phyloP scores from a whole-genome alignment of 2,329 filamentous ascomycete genomes.

The Thelonectria blattea region DNA sequence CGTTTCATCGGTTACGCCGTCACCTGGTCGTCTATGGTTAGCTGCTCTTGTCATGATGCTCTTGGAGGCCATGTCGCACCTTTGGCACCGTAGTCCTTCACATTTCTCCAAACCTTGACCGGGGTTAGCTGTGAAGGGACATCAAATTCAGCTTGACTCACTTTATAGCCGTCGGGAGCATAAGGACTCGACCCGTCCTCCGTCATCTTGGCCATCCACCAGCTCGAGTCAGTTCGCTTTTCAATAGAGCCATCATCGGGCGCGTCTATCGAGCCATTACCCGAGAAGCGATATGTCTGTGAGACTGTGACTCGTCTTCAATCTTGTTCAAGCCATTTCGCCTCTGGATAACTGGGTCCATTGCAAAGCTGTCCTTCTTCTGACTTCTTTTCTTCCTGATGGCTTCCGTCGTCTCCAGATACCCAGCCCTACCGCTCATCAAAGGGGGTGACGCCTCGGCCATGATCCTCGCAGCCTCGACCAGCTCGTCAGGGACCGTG shows the following conservation, averaged over 20 bases:
- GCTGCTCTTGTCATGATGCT: not conserved
- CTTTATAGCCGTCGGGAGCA: not conserved
- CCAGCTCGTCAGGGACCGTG: conserved; percentile 15
- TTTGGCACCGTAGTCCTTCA: conserved; percentile 47
- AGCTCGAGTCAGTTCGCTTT: not conserved
- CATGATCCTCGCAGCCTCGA: conserved; percentile 12
- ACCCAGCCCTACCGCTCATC: not conserved
- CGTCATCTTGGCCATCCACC: not conserved
- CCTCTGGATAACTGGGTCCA: not conserved
- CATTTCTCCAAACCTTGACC: conserved; percentile 41
- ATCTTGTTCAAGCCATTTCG: not conserved
- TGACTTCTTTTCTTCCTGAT: not conserved
- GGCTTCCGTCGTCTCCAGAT: not conserved
- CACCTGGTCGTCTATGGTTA: conserved; percentile 22
- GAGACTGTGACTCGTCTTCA: not conserved
- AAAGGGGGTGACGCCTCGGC: not conserved
- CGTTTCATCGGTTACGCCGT: conserved; percentile 55
- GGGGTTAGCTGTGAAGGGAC: too few relatives aligned
- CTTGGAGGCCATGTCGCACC: conserved; percentile 10
- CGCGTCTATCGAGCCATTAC: not conserved
- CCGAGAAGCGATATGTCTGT: not conserved
- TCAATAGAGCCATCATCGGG: not conserved
- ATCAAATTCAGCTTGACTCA: not conserved
- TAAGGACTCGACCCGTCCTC: not conserved
- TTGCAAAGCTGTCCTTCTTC: not conserved